phyloP scores from a whole-genome alignment of 306 rosid genomes.

The Trichosanthes cucumerina region DNA sequence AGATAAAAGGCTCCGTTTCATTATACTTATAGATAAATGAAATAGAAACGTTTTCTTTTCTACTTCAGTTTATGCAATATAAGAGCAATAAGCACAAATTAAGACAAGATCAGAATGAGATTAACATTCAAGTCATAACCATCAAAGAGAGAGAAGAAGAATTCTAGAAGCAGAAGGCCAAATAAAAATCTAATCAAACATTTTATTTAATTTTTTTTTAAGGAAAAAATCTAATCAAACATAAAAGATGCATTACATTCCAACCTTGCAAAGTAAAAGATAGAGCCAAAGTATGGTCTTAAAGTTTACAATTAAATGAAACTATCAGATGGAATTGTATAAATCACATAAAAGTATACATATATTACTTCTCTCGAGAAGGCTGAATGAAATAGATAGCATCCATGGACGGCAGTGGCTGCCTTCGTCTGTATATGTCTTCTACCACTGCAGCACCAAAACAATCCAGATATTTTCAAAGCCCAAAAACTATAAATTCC shows the following conservation, averaged over 20 bases:
- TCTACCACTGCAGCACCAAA: conserved; percentile 71
- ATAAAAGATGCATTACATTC: not conserved
- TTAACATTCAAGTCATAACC: not conserved
- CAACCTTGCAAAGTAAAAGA: not conserved
- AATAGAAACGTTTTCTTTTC: not conserved
- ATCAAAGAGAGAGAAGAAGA: not conserved
- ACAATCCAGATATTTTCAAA: conserved; percentile 15
- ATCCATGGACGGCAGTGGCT: conserved; percentile 89
- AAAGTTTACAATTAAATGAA: not conserved
- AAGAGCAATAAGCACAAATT: not conserved
- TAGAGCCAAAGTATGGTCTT: not conserved
- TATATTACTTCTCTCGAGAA: conserved; percentile 68
- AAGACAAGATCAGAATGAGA: not conserved
- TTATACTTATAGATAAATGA: not conserved
- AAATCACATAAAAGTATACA: not conserved
- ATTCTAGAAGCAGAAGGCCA: not conserved
- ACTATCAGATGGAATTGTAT: not conserved
- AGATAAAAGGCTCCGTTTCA: not conserved
- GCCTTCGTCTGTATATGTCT: conserved; percentile 91
- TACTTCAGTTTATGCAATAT: not conserved
- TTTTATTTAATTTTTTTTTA: too few species aligned
- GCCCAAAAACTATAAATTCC: not conserved
- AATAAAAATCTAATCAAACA: not conserved
- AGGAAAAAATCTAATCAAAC: not conserved
- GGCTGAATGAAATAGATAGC: conserved; percentile 97